A percentile compares a stretch with the other conserved stretches of the same genome.
Conservation (phyloP, 2,329 filamentous ascomycete genomes). For the Colletotrichum filicis region DNA sequence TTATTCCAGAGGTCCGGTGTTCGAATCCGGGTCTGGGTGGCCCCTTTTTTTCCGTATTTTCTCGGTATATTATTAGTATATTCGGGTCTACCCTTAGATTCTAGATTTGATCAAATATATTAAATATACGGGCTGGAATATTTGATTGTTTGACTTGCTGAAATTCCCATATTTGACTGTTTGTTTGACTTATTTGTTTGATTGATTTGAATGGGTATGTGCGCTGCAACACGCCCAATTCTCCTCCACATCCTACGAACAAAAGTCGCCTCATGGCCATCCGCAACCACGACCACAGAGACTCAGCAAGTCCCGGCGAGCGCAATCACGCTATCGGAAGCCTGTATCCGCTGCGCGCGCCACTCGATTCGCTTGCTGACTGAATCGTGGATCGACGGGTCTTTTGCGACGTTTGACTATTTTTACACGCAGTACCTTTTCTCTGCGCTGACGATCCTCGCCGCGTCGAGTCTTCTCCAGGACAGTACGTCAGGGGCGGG, state of each 20-base stretch:
- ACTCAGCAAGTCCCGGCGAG: conserved; percentile 41
- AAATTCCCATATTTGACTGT: no score
- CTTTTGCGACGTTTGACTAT: conserved; percentile 58
- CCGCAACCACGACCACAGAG: conserved; percentile 29
- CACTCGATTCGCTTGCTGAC: conserved; percentile 55
- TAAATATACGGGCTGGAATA: no score
- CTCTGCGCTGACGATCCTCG: conserved; percentile 55
- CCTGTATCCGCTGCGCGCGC: conserved; percentile 57
- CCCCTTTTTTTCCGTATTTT: no score
- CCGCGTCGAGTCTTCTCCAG: conserved; percentile 51
- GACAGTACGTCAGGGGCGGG: conserved; percentile 31
- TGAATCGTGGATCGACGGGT: conserved; percentile 57
- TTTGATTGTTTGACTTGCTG: no score
- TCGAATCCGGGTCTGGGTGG: no score
- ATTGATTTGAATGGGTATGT: no score
- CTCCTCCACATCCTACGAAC: conserved; percentile 46
- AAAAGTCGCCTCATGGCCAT: conserved; percentile 37
- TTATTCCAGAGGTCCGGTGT: no score
- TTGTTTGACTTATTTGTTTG: no score
- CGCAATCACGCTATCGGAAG: conserved; percentile 52
- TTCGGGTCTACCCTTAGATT: no score
- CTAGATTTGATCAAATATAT: no score
- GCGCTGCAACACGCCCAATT: conserved; percentile 48
- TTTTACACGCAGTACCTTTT: conserved; percentile 60
- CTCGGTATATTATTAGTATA: no score